A percentile compares a stretch with the other conserved stretches of the same genome.
phyloP scores from a whole-genome alignment of 305 asterid genomes.

The Fraxinus paxiana region DNA sequence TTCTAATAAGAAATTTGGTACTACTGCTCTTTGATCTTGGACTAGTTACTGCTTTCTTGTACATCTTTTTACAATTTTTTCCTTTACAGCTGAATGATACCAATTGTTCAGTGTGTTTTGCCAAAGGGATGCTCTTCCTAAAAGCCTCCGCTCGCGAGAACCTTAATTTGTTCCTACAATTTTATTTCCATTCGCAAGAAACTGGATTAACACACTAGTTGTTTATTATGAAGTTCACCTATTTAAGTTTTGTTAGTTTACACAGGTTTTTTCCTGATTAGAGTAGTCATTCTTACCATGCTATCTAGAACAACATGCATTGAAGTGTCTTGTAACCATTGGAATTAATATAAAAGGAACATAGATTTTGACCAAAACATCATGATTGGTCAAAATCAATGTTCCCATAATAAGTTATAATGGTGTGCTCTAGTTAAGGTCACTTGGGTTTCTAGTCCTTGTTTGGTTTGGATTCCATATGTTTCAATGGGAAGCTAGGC shows the following conservation, averaged over 20 bases:
- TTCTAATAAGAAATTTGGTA: background rate
- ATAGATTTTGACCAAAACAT: background rate
- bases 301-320: background rate
- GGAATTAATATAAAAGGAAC: background rate
- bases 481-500: background rate
- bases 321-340: background rate
- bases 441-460: background rate
- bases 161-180: background rate
- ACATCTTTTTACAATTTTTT: background rate
- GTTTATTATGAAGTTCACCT: background rate
- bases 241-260: background rate
- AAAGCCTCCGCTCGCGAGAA: background rate
- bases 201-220: background rate
- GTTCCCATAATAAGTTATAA: background rate
- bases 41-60: background rate
- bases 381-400: slow-evolving; percentile 1
- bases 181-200: background rate
- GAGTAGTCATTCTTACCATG: background rate
- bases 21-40: background rate
- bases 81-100: background rate
- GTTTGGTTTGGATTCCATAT: background rate
- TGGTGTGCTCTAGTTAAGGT: background rate
- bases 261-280: background rate
- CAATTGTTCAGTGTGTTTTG: background rate
- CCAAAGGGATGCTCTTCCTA: background rate